Evolutionary conservation across 2,329 filamentous ascomycete genomes (phyloP).

Genomic region (Aspergillus candidus): DNA sequence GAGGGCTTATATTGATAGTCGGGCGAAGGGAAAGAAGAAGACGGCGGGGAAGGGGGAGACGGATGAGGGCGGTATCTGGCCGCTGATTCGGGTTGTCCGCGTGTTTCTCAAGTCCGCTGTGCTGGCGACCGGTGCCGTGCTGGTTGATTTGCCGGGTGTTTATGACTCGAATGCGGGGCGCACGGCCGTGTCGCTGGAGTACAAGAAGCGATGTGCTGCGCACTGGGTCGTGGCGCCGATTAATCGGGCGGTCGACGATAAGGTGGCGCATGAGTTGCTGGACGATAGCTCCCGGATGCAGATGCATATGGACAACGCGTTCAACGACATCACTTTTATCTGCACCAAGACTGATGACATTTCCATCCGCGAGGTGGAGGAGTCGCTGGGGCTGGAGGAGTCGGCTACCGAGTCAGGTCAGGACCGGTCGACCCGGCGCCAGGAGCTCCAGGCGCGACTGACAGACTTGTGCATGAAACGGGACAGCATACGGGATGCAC

Average conservation of each 20-base stretch:
- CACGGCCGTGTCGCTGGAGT: conserved; percentile 4
- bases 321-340: conserved; percentile 53
- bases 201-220: conserved; percentile 9
- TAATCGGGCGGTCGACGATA: conserved; percentile 54
- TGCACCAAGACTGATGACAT: conserved; percentile 61
- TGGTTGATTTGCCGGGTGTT: conserved; percentile 9
- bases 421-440: background rate
- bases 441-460: background rate
- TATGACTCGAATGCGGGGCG: conserved; percentile 12
- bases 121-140: conserved; percentile 7
- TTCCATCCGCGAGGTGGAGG: conserved; percentile 40
- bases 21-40: conserved; percentile 32
- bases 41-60: conserved; percentile 46
- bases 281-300: conserved; percentile 54
- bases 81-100: conserved; percentile 27
- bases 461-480: background rate
- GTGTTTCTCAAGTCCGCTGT: conserved; percentile 6
- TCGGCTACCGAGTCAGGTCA: conserved; percentile 10
- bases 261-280: conserved; percentile 51
- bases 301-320: conserved; percentile 53
- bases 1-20: conserved; percentile 49
- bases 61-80: conserved; percentile 35
- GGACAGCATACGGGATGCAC: background rate
- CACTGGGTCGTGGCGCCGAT: conserved; percentile 34
- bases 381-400: conserved; percentile 32